Percentiles rank a stretch among this genome's conserved stretches.
Conservation (phyloP, 148 eudicot species). For the Fagopyrum homotropicum region DNA sequence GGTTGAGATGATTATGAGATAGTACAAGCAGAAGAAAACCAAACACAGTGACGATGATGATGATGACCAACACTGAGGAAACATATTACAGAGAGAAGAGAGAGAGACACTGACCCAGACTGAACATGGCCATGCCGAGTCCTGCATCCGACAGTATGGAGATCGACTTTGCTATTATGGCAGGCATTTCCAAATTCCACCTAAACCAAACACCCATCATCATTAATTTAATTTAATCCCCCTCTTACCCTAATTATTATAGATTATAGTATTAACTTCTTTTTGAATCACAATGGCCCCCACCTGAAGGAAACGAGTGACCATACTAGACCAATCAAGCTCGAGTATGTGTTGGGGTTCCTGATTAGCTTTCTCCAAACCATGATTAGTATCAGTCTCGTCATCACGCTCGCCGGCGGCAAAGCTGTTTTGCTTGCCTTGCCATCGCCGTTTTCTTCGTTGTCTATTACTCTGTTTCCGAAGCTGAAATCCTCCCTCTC, state of each 20-base stretch:
- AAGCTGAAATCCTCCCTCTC: slow-evolving; percentile 75
- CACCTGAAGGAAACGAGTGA: slow-evolving; percentile 86
- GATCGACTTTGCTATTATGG: slow-evolving; percentile 71
- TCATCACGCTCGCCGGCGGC: slow-evolving; percentile 97
- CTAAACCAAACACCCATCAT: slow-evolving; percentile 26
- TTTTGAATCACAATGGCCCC: neutral
- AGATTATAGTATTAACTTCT: neutral
- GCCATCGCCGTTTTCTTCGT: slow-evolving; percentile 31
- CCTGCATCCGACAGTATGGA: slow-evolving; percentile 92
- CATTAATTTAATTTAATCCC: neutral
- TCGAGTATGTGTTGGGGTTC: slow-evolving; percentile 94
- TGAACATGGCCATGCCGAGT: slow-evolving; percentile 98
- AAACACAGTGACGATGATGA: slow-evolving; percentile 1
- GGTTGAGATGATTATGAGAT: neutral
- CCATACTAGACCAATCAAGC: slow-evolving; percentile 86
- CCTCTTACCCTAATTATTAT: neutral
- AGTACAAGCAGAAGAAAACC: slow-evolving; percentile 5
- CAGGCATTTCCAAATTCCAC: slow-evolving; percentile 87
- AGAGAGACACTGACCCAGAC: slow-evolving; percentile 54
- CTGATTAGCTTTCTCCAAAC: slow-evolving; percentile 97
- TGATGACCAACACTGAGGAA: neutral
- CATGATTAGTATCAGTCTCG: slow-evolving; percentile 92
- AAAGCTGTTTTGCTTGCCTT: slow-evolving; percentile 37
- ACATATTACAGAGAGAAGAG: neutral
- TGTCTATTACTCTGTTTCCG: slow-evolving; percentile 42